Evolutionary conservation across 352 stramenopile species (phyloP).

Genomic region (Phytophthora uliginosa): DNA sequence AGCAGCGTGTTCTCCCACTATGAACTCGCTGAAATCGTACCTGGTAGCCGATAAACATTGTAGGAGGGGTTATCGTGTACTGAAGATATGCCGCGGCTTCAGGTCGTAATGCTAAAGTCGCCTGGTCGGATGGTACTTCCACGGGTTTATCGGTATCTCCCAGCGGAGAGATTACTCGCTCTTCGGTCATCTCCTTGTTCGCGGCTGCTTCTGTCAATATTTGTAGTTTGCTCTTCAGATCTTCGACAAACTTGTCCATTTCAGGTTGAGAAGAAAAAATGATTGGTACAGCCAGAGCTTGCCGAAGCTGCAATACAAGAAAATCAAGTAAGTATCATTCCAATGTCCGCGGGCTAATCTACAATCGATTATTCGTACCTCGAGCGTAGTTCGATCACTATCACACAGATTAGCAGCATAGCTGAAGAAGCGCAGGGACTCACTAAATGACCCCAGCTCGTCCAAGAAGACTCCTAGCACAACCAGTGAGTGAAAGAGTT

Average conservation of each 20-base stretch:
- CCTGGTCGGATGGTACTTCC: background rate
- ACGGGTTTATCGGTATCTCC: conserved; percentile 9
- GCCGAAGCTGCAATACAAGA: conserved; percentile 28
- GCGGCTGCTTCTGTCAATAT: conserved; percentile 5
- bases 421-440: conserved; percentile 57
- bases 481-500: conserved; percentile 57
- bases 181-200: conserved; percentile 9
- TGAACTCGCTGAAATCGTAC: conserved; percentile 18
- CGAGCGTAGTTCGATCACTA: conserved; percentile 40
- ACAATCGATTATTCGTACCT: conserved; percentile 32
- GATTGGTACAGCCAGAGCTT: conserved; percentile 37
- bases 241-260: conserved; percentile 29
- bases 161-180: conserved; percentile 31
- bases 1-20: background rate
- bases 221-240: conserved; percentile 18
- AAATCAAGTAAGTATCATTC: background rate
- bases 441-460: conserved; percentile 57
- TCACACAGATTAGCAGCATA: conserved; percentile 46
- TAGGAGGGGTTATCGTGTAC: conserved; percentile 73
- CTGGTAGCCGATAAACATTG: conserved; percentile 80
- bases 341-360: background rate
- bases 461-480: conserved; percentile 78
- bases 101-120: conserved; percentile 23
- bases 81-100: conserved; percentile 51
- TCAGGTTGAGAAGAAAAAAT: conserved; percentile 40